Evolutionary conservation across 2,329 filamentous ascomycete genomes (phyloP), one percentile per base, ranked within the genome.

Genomic region (Zelopaecilomyces penicillatus): DNA sequence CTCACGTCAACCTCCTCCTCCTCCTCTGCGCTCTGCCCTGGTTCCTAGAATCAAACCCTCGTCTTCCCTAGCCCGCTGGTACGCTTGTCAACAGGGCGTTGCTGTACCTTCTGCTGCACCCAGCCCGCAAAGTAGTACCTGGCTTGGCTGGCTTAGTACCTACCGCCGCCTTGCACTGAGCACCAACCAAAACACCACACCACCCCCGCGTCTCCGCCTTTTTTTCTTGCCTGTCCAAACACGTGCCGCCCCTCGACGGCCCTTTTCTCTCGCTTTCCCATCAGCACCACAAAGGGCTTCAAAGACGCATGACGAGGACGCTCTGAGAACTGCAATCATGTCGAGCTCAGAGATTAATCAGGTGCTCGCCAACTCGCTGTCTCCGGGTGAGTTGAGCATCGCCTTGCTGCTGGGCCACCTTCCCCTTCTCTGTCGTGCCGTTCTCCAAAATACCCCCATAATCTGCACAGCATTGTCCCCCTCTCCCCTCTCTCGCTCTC

Each of bases 331-430:
- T 60, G 58, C 63, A 66, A 74, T 63, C 68, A 88, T 80, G 76
- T 78, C 76, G 69, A 78, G 74, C 74, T 72, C 94, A 85, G 88
- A 97, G 75, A 94, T 97, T 75, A 95, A 91, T 76, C 85, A 89
- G 74, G 91, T 98, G 75, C 85, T 98, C 76, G 82, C 88, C 71
- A 91, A 90, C 75, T 97, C 93, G 68, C 82, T 97, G 72, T 94
- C 90, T 64, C 78, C 90, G 65, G 91, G 93, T 97, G 74, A 67
- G 85, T 69, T 54, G 52, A 51, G 49, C 50, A 48, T 47, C 28
- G 35, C 43, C 44, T 48, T 46, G 11, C 12, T 38, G 41, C 47
- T 40, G 42, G 26, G 38, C 48, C 49, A 42, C 41, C 48, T 43
- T 43, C 42, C 41, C 38, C 41, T 39, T 45, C 38, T 43, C 41